These are phyloP conservation scores for Macrophomina tecta DNA, from an alignment of 2,329 filamentous ascomycete species.

Conservation along the genomic window DNA sequence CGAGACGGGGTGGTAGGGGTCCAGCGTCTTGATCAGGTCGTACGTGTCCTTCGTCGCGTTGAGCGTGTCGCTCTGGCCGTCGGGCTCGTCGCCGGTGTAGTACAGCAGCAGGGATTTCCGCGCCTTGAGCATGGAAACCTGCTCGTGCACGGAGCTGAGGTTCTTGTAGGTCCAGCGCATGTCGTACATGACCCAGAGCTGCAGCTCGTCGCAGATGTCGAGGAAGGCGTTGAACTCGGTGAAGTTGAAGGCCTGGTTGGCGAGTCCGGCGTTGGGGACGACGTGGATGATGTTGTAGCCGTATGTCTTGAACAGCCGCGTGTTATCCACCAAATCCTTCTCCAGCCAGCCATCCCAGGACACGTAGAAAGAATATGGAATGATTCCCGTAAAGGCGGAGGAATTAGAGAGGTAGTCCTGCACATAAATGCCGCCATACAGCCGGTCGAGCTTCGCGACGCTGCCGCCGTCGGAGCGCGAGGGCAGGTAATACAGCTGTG, in stretches of 20 bases:
- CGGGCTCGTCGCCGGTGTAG: constrained; percentile 61
- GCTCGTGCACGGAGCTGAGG: constrained; percentile 43
- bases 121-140: constrained; percentile 44
- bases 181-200: constrained; percentile 57
- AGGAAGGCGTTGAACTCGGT: constrained; percentile 49
- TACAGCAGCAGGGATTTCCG: constrained; percentile 51
- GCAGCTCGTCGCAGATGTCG: constrained; percentile 50
- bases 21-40: constrained; percentile 55
- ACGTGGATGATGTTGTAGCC: constrained; percentile 58
- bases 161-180: constrained; percentile 52
- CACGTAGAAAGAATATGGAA: constrained; percentile 57
- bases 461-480: constrained; percentile 50
- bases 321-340: constrained; percentile 22
- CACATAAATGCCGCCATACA: constrained; percentile 54
- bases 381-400: constrained; percentile 45
- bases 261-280: constrained; percentile 44
- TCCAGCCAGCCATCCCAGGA: constrained; percentile 46
- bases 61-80: constrained; percentile 63
- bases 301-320: constrained; percentile 18
- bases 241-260: constrained; percentile 48
- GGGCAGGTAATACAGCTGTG: constrained; percentile 51
- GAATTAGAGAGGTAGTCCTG: constrained; percentile 32
- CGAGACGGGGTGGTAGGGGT: constrained; percentile 67
- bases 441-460: constrained; percentile 54
- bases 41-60: constrained; percentile 53